Conservation (phyloP, 2,329 filamentous ascomycete species). For the Aspergillus eucalypticola region DNA sequence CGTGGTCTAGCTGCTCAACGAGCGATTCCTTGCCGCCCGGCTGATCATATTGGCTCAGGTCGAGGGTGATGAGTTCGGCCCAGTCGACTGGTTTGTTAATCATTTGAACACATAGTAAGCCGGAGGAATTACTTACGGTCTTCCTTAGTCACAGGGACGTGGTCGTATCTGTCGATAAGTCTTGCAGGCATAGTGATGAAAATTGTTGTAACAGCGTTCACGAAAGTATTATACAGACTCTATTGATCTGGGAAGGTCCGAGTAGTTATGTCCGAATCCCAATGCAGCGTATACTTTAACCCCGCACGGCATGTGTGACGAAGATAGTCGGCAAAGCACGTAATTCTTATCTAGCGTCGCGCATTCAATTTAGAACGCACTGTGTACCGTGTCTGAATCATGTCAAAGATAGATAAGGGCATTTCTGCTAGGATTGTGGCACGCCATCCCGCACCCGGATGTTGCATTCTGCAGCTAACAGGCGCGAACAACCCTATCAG, state of each 20-base stretch:
- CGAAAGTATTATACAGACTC: not conserved
- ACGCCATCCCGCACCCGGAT: slow-evolving; percentile 27
- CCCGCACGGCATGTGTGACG: slow-evolving; percentile 16
- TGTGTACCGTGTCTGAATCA: not conserved
- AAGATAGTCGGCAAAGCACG: slow-evolving; percentile 26
- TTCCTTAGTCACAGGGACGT: slow-evolving; percentile 52
- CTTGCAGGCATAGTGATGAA: slow-evolving; percentile 26
- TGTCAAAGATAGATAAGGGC: slow-evolving; percentile 2
- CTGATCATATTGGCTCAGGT: slow-evolving; percentile 56
- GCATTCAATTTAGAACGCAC: not conserved
- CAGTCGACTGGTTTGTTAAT: slow-evolving; percentile 42
- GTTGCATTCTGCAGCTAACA: not conserved
- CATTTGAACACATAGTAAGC: not conserved
- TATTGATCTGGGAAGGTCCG: not conserved
- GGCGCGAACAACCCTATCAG: slow-evolving; percentile 7
- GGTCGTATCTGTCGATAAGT: slow-evolving; percentile 43
- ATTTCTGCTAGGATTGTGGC: slow-evolving; percentile 12
- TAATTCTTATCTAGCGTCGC: slow-evolving; percentile 15
- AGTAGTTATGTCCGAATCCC: not conserved
- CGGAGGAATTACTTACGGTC: slow-evolving; percentile 25
- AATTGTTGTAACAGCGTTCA: not conserved
- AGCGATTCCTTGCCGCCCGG: slow-evolving; percentile 58
- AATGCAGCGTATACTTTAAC: not conserved
- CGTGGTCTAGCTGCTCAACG: slow-evolving; percentile 57
- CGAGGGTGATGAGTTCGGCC: slow-evolving; percentile 60